These are phyloP conservation scores for Lithospermum erythrorhizon DNA, from an alignment of 257 asterid genomes.

Conservation along the genomic window DNA sequence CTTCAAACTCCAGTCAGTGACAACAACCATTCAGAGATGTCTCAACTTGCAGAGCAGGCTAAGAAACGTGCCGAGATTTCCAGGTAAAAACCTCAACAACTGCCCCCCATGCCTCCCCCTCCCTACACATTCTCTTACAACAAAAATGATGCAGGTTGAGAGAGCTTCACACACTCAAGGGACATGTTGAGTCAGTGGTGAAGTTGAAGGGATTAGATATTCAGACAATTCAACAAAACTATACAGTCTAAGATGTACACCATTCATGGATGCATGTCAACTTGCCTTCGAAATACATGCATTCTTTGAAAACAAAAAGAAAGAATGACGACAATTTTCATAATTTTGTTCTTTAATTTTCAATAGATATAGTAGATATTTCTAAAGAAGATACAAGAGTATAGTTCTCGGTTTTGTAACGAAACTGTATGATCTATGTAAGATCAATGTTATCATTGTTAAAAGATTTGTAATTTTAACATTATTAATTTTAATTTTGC, in stretches of 20 bases:
- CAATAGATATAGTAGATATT: too few species aligned
- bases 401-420: too few species aligned
- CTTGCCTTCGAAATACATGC: too few species aligned
- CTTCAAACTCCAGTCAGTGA: constrained; percentile 35
- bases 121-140: too few species aligned
- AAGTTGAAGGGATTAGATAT: constrained; percentile 61
- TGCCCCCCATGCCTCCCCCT: background rate
- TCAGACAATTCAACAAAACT: constrained; percentile 55
- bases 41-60: constrained; percentile 54
- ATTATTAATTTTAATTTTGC: too few species aligned
- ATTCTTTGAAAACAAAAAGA: too few species aligned
- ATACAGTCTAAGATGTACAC: constrained; percentile 32
- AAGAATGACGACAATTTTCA: too few species aligned
- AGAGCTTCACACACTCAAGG: constrained; percentile 76
- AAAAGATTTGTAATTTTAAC: too few species aligned
- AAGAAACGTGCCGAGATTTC: constrained; percentile 69
- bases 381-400: too few species aligned
- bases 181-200: constrained; percentile 68
- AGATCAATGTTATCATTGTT: too few species aligned
- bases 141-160: constrained; percentile 38
- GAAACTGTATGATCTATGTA: too few species aligned
- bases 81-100: constrained; percentile 22
- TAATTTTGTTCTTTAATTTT: too few species aligned
- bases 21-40: constrained; percentile 27
- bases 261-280: background rate